phyloP scores from a whole-genome alignment of 164 flowering plant species.

The Stephania japonica region DNA sequence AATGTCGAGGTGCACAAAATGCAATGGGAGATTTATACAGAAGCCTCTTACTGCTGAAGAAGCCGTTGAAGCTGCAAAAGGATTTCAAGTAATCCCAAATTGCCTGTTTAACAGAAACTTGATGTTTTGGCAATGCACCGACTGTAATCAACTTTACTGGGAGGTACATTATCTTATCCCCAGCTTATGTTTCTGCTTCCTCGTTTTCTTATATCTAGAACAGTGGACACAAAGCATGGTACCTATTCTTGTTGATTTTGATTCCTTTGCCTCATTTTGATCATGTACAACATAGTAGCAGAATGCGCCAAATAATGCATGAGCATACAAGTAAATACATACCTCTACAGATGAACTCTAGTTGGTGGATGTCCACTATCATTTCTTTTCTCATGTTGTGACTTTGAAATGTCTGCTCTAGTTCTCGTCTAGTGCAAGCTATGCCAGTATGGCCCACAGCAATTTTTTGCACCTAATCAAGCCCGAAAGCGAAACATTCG shows the following conservation, averaged over 20 bases:
- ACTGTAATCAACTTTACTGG: constrained; percentile 91
- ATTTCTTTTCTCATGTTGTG: too few species aligned
- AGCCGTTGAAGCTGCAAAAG: constrained; percentile 85
- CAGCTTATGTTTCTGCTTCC: background rate
- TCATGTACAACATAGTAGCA: background rate
- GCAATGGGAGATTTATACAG: constrained; percentile 86
- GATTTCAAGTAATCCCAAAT: constrained; percentile 83
- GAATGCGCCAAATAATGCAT: background rate
- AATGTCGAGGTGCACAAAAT: constrained; percentile 97
- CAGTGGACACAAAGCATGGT: background rate
- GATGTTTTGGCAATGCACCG: constrained; percentile 95
- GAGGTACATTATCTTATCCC: constrained; percentile 47
- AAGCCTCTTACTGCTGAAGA: constrained; percentile 80
- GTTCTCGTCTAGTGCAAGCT: background rate
- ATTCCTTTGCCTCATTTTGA: background rate
- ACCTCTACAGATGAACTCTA: background rate
- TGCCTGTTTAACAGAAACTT: constrained; percentile 73
- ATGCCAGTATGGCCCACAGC: too few species aligned
- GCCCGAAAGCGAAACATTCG: background rate
- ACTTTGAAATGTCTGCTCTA: background rate
- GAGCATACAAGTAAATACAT: background rate
- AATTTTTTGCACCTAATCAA: background rate
- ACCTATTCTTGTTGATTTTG: background rate
- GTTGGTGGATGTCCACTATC: background rate
- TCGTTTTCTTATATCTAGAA: too few species aligned